Evolutionary conservation across 2,329 filamentous ascomycete species (phyloP).

Genomic region (Botrytis deweyae): DNA sequence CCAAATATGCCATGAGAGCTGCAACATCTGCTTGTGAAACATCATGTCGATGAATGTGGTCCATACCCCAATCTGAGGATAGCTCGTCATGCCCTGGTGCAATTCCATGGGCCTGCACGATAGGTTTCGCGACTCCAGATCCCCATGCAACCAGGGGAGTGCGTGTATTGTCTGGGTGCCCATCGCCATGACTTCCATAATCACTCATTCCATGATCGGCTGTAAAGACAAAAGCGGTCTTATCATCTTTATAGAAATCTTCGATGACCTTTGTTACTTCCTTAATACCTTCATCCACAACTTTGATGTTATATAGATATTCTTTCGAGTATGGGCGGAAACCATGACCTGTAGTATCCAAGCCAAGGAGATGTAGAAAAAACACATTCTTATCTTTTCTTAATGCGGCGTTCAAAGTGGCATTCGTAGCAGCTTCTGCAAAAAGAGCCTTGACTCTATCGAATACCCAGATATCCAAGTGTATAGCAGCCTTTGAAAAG

Average conservation of each 20-base stretch:
- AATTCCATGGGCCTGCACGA: slow-evolving; percentile 51
- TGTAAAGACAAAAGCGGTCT: slow-evolving; percentile 95
- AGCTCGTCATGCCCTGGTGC: slow-evolving; percentile 88
- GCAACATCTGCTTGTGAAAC: slow-evolving; percentile 93
- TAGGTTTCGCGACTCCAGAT: slow-evolving; percentile 79
- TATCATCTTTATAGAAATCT: slow-evolving; percentile 78
- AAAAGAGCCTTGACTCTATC: slow-evolving; percentile 89
- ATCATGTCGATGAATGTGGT: slow-evolving; percentile 80
- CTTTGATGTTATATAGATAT: slow-evolving; percentile 89
- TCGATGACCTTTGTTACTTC: slow-evolving; percentile 80
- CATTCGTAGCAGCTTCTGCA: slow-evolving; percentile 72
- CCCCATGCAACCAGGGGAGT: slow-evolving; percentile 94
- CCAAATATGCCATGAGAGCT: slow-evolving; percentile 90
- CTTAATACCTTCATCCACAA: slow-evolving; percentile 87
- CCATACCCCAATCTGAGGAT: slow-evolving; percentile 83
- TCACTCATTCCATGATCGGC: slow-evolving; percentile 99
- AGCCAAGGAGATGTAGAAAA: slow-evolving; percentile 87
- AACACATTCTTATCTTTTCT: slow-evolving; percentile 87
- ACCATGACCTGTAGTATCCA: slow-evolving; percentile 86
- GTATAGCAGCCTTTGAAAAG: slow-evolving; percentile 77
- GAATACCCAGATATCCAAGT: slow-evolving; percentile 93
- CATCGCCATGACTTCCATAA: slow-evolving; percentile 98
- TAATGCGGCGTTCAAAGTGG: slow-evolving; percentile 69
- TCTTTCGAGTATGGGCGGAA: slow-evolving; percentile 92
- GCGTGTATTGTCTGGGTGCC: slow-evolving; percentile 93